A percentile compares a stretch with the other conserved stretches of the same genome.
Conservation (phyloP, 768 basidiomycete genomes). For the Lentinula sp. region DNA sequence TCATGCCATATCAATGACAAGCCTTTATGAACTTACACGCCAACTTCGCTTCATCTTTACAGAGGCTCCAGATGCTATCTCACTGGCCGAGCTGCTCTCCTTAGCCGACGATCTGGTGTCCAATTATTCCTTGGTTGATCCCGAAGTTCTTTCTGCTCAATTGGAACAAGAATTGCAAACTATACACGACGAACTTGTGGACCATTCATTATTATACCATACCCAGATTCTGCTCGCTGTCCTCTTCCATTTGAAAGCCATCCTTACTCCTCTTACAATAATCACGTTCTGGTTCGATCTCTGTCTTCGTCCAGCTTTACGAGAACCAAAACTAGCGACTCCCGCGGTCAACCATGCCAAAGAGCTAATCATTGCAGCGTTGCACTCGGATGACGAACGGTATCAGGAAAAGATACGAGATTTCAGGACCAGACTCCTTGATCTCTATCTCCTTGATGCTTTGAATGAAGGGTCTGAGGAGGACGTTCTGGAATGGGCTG, state of each 20-base stretch:
- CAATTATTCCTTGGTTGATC: conserved; percentile 43
- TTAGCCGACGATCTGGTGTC: conserved; percentile 51
- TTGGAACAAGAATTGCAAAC: conserved; percentile 65
- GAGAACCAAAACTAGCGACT: conserved; percentile 63
- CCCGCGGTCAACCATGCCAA: conserved; percentile 59
- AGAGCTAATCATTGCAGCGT: conserved; percentile 60
- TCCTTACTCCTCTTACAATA: conserved; percentile 58
- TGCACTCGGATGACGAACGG: conserved; percentile 42
- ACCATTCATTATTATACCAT: conserved; percentile 57
- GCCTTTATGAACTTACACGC: conserved; percentile 33
- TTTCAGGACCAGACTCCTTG: conserved; percentile 65
- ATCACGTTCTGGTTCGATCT: conserved; percentile 81
- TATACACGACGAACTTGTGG: conserved; percentile 55
- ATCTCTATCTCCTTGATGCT: conserved; percentile 73
- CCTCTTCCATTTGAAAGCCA: conserved; percentile 53
- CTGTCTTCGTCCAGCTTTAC: conserved; percentile 68
- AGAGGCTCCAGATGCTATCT: conserved; percentile 40
- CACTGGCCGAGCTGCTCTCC: conserved; percentile 42
- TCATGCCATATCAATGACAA: not conserved
- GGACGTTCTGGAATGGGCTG: conserved; percentile 72
- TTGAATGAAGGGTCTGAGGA: conserved; percentile 68
- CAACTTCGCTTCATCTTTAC: conserved; percentile 57
- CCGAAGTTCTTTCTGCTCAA: conserved; percentile 35
- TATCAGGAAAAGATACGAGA: conserved; percentile 45
- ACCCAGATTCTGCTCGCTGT: conserved; percentile 63